Evolutionary conservation across 1,284 basidiomycete species (phyloP), one percentile per base, ranked within the genome.

Genomic region (Tylopilus orsonianus): DNA sequence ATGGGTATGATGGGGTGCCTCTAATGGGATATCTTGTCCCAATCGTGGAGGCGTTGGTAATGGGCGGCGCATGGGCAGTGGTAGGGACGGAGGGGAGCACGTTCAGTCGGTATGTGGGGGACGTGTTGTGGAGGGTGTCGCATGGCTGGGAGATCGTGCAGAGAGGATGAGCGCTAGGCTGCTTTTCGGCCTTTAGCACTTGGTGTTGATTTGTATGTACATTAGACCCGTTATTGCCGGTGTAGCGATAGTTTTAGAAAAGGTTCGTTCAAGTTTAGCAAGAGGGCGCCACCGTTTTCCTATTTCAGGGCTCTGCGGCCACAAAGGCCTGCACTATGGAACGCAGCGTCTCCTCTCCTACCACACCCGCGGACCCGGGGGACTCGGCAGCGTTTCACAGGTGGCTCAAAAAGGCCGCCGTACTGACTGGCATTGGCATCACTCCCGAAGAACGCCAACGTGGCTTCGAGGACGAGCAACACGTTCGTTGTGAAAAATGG

Each of bases 41-140:
- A 1, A 77, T 89, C 46, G 59, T 91, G 27, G 87, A 90, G 59
- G 85, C 83, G 8, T 74, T 88, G 67, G 75, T 90, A 26, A 76
- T 80, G 16, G 78, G 78, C 1, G 73, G 73, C 43, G 83, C 81
- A 1, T 66, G 71, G 58, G 69, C 61, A n/a, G 74, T 87, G 27
- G 76, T 83, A 1, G 85, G 83, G 2, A 90, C 86, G 10, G 75
- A 79, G 41, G 74, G 77, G 44, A 88, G 86, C 60, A 90, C 88
- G 24, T 90, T 88, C 58, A 86, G 85, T 64, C 69, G 73, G 45
- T 90, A 83, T 55, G 75, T 85, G 13, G 67, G 75, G 48, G 83
- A 87, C 51, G 77, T 87, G 14, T 59, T 90, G 50, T 86, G 86
- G 82, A 71, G 76, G 52, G 72, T 64, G 43, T 77, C 79, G 60